Conservation (phyloP, 2,329 filamentous ascomycete species). For the Phaeosphaeriaceae sp. region DNA sequence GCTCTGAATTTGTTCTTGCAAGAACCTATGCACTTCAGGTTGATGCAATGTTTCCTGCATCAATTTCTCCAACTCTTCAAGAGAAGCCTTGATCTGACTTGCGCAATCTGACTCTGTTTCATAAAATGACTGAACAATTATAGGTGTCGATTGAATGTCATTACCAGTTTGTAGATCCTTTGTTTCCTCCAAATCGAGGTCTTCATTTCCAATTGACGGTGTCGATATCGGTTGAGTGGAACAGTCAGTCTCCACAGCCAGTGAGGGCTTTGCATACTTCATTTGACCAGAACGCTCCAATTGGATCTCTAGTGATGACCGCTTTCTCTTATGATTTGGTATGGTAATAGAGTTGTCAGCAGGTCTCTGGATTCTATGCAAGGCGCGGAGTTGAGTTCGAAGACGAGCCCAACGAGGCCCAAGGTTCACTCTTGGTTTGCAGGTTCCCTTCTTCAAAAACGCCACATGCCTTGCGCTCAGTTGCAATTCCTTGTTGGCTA, state of each 20-base stretch:
- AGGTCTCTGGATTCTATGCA: background rate
- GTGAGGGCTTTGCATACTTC: too few relatives aligned
- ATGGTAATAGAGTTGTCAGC: background rate
- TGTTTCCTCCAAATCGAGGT: too few relatives aligned
- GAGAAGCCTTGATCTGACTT: background rate
- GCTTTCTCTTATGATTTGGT: background rate
- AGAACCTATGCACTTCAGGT: background rate
- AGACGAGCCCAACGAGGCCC: background rate
- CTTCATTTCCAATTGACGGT: too few relatives aligned
- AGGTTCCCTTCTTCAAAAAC: background rate
- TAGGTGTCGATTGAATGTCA: too few relatives aligned
- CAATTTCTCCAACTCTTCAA: background rate
- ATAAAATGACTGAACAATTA: too few relatives aligned
- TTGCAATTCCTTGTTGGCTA: background rate
- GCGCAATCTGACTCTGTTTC: too few relatives aligned
- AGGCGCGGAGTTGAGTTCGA: background rate
- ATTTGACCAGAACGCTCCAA: too few relatives aligned
- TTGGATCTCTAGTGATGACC: too few relatives aligned
- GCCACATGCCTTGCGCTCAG: constrained; percentile 11
- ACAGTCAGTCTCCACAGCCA: too few relatives aligned
- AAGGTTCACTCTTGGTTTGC: background rate
- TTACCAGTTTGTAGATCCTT: too few relatives aligned
- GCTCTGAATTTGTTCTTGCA: background rate
- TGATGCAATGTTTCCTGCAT: background rate
- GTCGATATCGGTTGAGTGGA: too few relatives aligned